phyloP scores from a whole-genome alignment of 805 yeast species.

The Metschnikowia rubicola region DNA sequence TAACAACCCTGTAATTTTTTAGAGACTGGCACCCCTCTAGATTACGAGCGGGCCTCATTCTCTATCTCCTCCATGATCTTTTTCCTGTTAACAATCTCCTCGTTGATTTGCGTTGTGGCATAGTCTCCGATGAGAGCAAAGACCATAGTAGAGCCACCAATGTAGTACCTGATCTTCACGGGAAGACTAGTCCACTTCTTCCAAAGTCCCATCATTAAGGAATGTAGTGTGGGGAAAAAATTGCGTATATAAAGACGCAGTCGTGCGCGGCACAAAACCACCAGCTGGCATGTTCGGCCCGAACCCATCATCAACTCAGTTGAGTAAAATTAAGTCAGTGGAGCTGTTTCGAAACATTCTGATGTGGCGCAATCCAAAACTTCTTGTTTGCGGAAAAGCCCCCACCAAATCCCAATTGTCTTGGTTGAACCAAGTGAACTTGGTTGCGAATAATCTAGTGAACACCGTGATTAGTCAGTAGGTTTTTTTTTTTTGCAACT shows the following conservation, averaged over 20 bases:
- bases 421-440: too few relatives aligned
- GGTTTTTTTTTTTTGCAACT: too few relatives aligned
- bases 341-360: too few relatives aligned
- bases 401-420: too few relatives aligned
- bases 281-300: too few relatives aligned
- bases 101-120: constrained; percentile 31
- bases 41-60: not conserved
- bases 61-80: constrained; percentile 25
- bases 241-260: constrained; percentile 1
- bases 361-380: too few relatives aligned
- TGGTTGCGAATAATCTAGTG: too few relatives aligned
- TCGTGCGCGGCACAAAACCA: constrained; percentile 7
- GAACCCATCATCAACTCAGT: too few relatives aligned
- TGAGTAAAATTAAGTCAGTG: too few relatives aligned
- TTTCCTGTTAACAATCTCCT: constrained; percentile 35
- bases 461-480: too few relatives aligned
- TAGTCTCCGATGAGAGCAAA: constrained; percentile 41
- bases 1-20: too few relatives aligned
- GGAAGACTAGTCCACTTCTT: constrained; percentile 42
- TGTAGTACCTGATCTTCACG: constrained; percentile 37
- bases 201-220: constrained; percentile 24
- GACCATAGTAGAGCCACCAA: constrained; percentile 38
- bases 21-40: not conserved
- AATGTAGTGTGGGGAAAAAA: not conserved
- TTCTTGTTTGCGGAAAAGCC: too few relatives aligned